Base-by-base conservation (phyloP, 345 rosid species). In the Laguncularia racemosa region DNA sequence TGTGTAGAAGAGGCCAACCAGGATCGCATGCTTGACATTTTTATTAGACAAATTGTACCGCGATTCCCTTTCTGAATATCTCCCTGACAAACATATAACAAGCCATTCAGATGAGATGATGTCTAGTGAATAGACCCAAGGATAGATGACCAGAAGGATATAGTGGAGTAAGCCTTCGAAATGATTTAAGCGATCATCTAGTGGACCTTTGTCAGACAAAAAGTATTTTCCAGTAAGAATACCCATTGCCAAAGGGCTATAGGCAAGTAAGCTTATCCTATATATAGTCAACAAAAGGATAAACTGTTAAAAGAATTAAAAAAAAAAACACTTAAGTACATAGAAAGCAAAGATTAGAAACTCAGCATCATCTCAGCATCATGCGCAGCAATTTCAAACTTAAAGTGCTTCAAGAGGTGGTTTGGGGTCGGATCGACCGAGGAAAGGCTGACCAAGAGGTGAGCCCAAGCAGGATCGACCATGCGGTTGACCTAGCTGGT, bases 211-310 rank as follows among this genome's bases (percentile, higher is more conserved):
- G 46, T 76, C 81, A 28, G 73, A 57, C 20, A 65, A 59, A 66
- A 76, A 74, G 66, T 83, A 84, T 64, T 84, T 84, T 55, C 82
- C 86, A 62, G 90, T 78, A 53, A 81, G 83, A 63, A 81, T 76
- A 49, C 85, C 86, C 86, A 84, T 84, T 16, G 80, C 90, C 51
- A 84, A 61, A 48, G 84, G 90, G 46, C 84, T 84, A 66, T 81
- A 84, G n/a, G 80, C 86, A 76, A 81, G 64, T 58, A 84, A 75
- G 43, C 74, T 61, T 60, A 78, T 67, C 68, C 84, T 77, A 48
- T 16, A 63, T 38, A 62, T 17, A 67, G 48, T 18, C 16, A 20
- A 33, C 28, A 13, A n/a, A n/a, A 7, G 11, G 53, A 19, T 18
- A 33, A 6, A 33, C 40, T 33, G 40, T 33, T 33, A n/a, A 33